Evolutionary conservation across 257 asterid genomes (phyloP).

Genomic region (Scutellaria galericulata): DNA sequence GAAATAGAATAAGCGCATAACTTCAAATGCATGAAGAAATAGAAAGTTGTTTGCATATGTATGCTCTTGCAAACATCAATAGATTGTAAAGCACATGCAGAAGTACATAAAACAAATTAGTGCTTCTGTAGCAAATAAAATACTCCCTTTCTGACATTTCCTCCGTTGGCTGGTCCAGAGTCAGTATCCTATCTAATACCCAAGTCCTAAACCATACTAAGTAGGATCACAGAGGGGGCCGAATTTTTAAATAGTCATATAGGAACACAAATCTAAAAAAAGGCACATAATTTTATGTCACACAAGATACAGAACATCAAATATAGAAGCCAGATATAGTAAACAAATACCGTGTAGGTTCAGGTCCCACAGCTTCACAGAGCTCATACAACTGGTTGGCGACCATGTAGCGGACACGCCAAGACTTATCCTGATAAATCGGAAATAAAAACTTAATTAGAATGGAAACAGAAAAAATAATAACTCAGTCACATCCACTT

Average conservation of each 20-base stretch:
- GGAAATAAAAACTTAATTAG: background rate
- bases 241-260: background rate
- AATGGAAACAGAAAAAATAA: too few species aligned
- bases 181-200: constrained; percentile 7
- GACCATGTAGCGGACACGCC: constrained; percentile 99
- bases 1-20: background rate
- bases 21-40: too few species aligned
- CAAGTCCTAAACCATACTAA: too few species aligned
- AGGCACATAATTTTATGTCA: too few species aligned
- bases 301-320: constrained; percentile 20
- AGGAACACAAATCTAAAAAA: too few species aligned
- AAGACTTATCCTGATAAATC: constrained; percentile 81
- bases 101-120: background rate
- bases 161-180: background rate
- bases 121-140: background rate
- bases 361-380: constrained; percentile 98
- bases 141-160: background rate
- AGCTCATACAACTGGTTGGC: constrained; percentile 97
- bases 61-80: too few species aligned
- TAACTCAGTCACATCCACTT: too few species aligned
- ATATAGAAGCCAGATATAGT: constrained; percentile 14
- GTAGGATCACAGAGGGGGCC: background rate
- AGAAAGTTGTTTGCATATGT: too few species aligned
- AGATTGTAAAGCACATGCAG: background rate
- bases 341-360: constrained; percentile 74